A percentile compares a stretch with the other conserved stretches of the same genome.
phyloP scores from a whole-genome alignment of 805 yeast genomes.

The Kazachstania taianensis region DNA sequence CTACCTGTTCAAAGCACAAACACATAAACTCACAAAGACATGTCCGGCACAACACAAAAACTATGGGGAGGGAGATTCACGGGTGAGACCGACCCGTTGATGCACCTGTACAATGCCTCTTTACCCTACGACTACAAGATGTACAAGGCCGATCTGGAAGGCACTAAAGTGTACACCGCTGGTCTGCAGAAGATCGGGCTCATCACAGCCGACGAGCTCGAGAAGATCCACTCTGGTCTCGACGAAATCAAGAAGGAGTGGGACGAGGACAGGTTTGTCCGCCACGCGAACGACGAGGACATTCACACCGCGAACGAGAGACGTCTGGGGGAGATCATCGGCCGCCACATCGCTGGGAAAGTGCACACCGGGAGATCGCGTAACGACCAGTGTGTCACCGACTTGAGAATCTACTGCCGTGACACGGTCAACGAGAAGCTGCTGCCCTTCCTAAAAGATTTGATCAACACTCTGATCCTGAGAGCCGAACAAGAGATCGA shows the following conservation, averaged over 20 bases:
- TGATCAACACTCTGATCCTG: constrained; percentile 55
- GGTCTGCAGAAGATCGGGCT: constrained; percentile 77
- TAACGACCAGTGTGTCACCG: constrained; percentile 99
- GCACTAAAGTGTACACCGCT: constrained; percentile 85
- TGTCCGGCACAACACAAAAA: constrained; percentile 40
- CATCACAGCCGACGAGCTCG: constrained; percentile 60
- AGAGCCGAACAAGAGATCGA: constrained; percentile 84
- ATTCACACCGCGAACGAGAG: constrained; percentile 98
- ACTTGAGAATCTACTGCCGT: constrained; percentile 89
- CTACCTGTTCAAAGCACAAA: not conserved
- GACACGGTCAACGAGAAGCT: constrained; percentile 55
- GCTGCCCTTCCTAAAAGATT: constrained; percentile 42
- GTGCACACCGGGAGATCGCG: constrained; percentile 99
- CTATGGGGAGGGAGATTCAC: constrained; percentile 99
- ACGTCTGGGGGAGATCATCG: constrained; percentile 91
- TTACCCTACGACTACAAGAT: constrained; percentile 90
- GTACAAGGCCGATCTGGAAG: constrained; percentile 90
- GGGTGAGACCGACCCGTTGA: constrained; percentile 92
- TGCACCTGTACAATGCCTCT: constrained; percentile 96
- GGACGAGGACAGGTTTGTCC: constrained; percentile 50
- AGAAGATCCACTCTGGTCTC: constrained; percentile 77
- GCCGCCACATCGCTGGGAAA: constrained; percentile 87
- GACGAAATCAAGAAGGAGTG: constrained; percentile 68
- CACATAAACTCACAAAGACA: constrained; percentile 6
- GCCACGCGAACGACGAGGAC: constrained; percentile 64